A percentile compares a stretch with the other conserved stretches of the same genome.
These are phyloP conservation scores for Naganishia vaughanmartiniae DNA, from an alignment of 768 basidiomycete species.

Conservation along the genomic window DNA sequence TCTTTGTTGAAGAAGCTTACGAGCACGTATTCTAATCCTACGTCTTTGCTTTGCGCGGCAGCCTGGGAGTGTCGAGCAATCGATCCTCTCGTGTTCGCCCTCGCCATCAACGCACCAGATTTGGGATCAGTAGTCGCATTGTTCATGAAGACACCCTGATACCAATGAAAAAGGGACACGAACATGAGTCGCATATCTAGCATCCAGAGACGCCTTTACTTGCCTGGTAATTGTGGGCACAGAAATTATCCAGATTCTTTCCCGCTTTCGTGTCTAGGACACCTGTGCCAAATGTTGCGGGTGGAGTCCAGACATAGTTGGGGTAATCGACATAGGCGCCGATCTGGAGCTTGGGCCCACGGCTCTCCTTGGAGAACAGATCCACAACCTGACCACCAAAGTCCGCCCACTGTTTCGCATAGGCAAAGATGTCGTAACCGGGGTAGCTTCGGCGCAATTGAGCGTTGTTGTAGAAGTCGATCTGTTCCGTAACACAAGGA, in stretches of 20 bases:
- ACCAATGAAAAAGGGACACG: background rate
- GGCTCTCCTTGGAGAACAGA: conserved; percentile 5
- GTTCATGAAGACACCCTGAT: conserved; percentile 11
- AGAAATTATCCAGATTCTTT: conserved; percentile 1
- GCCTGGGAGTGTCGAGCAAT: background rate
- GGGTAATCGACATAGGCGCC: conserved; percentile 28
- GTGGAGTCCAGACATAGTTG: conserved; percentile 17
- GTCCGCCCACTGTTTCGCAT: conserved; percentile 27
- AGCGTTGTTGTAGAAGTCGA: conserved; percentile 27
- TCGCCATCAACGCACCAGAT: conserved; percentile 31
- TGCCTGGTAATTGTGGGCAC: conserved; percentile 4
- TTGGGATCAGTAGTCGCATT: conserved; percentile 21
- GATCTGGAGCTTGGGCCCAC: conserved; percentile 27
- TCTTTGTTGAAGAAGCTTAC: background rate
- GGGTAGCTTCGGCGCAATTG: conserved; percentile 1
- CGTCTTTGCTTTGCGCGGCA: background rate
- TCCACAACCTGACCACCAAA: conserved; percentile 10
- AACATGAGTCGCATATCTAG: background rate
- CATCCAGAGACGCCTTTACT: background rate
- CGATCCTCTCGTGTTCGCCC: conserved; percentile 12
- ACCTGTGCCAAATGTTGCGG: conserved; percentile 28
- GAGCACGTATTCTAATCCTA: conserved; percentile 15
- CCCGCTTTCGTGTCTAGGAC: conserved; percentile 23
- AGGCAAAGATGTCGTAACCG: conserved; percentile 26
- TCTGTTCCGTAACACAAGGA: background rate